A percentile compares a stretch with the other conserved stretches of the same genome.
Evolutionary conservation across 306 rosid species (phyloP).

Genomic region (Vicia faba): DNA sequence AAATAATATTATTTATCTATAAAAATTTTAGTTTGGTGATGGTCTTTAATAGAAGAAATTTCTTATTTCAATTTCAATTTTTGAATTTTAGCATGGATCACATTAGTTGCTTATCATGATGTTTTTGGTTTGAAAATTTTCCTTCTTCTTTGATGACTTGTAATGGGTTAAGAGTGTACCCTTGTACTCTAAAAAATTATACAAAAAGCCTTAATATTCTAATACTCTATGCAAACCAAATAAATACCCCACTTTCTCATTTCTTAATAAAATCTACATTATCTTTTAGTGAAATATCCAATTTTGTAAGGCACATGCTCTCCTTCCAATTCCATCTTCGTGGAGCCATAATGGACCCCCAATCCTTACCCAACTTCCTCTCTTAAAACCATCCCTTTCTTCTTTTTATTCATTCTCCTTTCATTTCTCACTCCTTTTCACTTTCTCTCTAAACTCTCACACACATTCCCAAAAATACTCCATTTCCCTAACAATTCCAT

Average conservation of each 20-base stretch:
- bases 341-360: conserved; percentile 42
- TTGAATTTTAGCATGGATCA: too few species aligned
- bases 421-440: conserved; percentile 45
- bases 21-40: too few species aligned
- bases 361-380: conserved; percentile 14
- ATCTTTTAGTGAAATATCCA: conserved; percentile 24
- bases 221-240: too few species aligned
- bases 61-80: too few species aligned
- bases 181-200: too few species aligned
- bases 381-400: conserved; percentile 40
- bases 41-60: too few species aligned
- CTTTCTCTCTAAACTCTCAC: conserved; percentile 25
- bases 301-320: conserved; percentile 39
- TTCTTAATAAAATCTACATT: neutral
- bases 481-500: conserved; percentile 35
- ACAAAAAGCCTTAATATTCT: too few species aligned
- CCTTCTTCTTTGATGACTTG: too few species aligned
- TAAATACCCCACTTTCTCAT: neutral
- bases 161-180: too few species aligned
- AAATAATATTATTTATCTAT: too few species aligned
- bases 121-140: too few species aligned
- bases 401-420: conserved; percentile 32
- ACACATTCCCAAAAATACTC: conserved; percentile 9
- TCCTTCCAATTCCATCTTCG: conserved; percentile 25
- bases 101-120: too few species aligned